Evolutionary conservation across 1,284 basidiomycete species (phyloP).

Genomic region (Xanthoconium separans): DNA sequence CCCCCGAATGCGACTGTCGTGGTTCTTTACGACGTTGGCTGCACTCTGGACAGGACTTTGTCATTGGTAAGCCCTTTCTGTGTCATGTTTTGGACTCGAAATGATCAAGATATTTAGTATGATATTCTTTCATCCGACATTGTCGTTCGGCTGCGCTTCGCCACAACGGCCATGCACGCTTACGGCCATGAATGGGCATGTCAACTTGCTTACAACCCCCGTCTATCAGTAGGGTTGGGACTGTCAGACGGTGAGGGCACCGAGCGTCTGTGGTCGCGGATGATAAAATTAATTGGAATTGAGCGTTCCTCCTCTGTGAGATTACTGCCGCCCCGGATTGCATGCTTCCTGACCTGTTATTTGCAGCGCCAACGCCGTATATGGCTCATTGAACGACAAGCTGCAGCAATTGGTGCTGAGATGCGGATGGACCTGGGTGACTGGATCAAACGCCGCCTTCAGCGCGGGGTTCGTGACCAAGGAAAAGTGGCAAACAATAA

Average conservation of each 20-base stretch:
- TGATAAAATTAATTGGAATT: background rate
- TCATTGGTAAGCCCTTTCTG: too few relatives aligned
- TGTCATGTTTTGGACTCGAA: background rate
- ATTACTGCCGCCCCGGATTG: too few relatives aligned
- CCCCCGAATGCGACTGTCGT: background rate
- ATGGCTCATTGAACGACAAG: constrained; percentile 32
- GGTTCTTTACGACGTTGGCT: background rate
- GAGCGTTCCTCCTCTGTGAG: background rate
- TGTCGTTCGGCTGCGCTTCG: background rate
- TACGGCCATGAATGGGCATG: background rate
- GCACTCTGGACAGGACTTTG: background rate
- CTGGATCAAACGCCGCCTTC: constrained; percentile 26
- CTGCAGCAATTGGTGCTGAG: constrained; percentile 15
- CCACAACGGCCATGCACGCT: background rate
- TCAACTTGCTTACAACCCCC: background rate
- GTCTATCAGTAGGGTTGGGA: background rate
- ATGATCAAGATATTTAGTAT: too few relatives aligned
- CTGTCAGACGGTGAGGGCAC: background rate
- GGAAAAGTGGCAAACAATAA: too few relatives aligned
- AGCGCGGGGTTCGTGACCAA: too few relatives aligned
- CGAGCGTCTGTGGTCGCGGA: background rate
- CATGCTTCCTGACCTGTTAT: too few relatives aligned
- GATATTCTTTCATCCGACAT: background rate
- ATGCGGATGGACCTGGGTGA: constrained; percentile 26
- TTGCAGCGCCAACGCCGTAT: constrained; percentile 23